A percentile compares a stretch with the other conserved stretches of the same genome.
Evolutionary conservation across 2,329 filamentous ascomycete genomes (phyloP).

Genomic region (Aspergillus pseudoglaucus): DNA sequence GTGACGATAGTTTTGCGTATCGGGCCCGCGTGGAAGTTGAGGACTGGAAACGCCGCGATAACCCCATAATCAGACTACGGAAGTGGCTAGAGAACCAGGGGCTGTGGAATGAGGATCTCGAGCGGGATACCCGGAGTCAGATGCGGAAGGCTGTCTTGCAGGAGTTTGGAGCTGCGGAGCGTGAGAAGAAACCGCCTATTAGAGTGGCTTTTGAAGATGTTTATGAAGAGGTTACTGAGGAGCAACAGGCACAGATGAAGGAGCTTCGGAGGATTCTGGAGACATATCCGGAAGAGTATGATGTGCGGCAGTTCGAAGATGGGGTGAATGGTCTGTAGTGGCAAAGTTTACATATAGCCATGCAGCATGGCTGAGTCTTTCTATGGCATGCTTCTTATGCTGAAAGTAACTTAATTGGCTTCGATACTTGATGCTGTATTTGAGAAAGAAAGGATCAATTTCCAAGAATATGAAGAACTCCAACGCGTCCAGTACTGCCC

Average conservation of each 20-base stretch:
- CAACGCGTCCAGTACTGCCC: no score
- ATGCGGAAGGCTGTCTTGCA: conserved; percentile 70
- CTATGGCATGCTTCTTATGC: no score
- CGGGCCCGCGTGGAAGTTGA: conserved; percentile 88
- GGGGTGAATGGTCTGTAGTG: conserved; percentile 58
- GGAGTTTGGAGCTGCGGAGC: conserved; percentile 69
- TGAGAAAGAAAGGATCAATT: no score
- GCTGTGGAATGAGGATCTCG: conserved; percentile 77
- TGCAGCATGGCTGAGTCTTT: no score
- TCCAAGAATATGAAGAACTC: no score
- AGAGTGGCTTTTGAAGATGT: conserved; percentile 70
- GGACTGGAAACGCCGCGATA: conserved; percentile 86
- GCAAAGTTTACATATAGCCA: no score
- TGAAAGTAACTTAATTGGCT: no score
- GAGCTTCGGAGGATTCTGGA: conserved; percentile 72
- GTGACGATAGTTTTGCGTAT: conserved; percentile 95
- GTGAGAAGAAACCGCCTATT: conserved; percentile 49
- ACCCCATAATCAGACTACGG: conserved; percentile 74
- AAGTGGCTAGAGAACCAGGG: conserved; percentile 85
- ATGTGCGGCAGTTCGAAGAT: conserved; percentile 67
- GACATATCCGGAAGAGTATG: conserved; percentile 88
- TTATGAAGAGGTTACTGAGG: conserved; percentile 80
- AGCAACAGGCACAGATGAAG: conserved; percentile 66
- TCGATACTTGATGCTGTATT: no score
- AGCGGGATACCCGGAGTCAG: conserved; percentile 62